phyloP scores from a whole-genome alignment of 352 stramenopile species.

The Phytophthora capsici region DNA sequence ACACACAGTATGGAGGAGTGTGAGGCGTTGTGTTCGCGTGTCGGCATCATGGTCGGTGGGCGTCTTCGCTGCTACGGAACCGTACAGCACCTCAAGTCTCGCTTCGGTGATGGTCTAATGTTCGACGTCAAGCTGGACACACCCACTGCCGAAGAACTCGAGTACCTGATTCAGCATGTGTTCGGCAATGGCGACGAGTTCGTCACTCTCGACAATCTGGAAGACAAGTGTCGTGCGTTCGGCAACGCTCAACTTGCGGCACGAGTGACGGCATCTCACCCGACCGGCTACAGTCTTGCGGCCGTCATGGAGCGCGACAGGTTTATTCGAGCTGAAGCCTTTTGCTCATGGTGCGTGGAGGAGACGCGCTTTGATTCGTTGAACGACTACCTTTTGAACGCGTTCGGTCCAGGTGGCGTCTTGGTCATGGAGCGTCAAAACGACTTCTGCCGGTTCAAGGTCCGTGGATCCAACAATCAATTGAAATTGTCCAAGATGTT shows the following conservation, averaged over 20 bases:
- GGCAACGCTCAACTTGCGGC: conserved; percentile 41
- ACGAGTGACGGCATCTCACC: conserved; percentile 47
- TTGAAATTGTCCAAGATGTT: conserved; percentile 77
- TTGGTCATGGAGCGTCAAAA: conserved; percentile 65
- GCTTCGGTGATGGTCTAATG: conserved; percentile 93
- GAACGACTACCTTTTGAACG: conserved; percentile 28
- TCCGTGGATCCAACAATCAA: conserved; percentile 51
- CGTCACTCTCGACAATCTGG: conserved; percentile 32
- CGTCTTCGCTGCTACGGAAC: conserved; percentile 72
- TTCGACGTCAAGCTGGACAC: conserved; percentile 68
- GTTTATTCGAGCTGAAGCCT: conserved; percentile 39
- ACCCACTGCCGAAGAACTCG: conserved; percentile 27
- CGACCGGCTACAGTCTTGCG: conserved; percentile 66
- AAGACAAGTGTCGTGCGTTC: conserved; percentile 44
- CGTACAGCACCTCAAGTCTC: conserved; percentile 93
- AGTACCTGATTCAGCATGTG: conserved; percentile 16
- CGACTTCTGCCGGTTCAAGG: conserved; percentile 51
- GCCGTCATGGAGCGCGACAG: conserved; percentile 53
- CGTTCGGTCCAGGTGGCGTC: conserved; percentile 30
- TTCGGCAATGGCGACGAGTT: conserved; percentile 31
- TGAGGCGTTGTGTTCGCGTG: conserved; percentile 74
- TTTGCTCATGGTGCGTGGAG: conserved; percentile 65
- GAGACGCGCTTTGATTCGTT: conserved; percentile 53
- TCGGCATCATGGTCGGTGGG: conserved; percentile 91
- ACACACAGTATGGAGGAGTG: conserved; percentile 87